Base-by-base conservation (phyloP, 164 flowering plant genomes). In the Akebia trifoliata region DNA sequence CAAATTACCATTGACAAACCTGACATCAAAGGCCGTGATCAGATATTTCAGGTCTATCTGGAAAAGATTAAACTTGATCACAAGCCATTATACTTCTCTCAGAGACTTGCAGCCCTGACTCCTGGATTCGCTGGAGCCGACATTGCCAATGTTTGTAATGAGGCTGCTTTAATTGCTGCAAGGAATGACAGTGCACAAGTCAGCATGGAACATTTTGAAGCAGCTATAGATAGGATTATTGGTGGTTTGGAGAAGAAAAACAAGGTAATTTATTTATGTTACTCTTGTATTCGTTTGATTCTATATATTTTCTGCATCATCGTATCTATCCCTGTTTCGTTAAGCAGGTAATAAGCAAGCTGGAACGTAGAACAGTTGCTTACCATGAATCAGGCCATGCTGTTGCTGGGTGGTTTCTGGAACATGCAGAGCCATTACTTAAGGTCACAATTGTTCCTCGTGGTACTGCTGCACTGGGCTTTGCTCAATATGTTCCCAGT, bases 381-480 rank as follows among this genome's bases (percentile, higher is more conserved):
- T 92, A 86, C 57, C 96, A 92, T 72, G 98, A 92, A 72, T 80
- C 95, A 17, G 98, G 98, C 17, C 98, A 92, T 74, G 98, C 98
- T 55, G 91, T 92, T 67, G 61, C 82, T 55, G 98, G 96, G 6
- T 89, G 95, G 95, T 85, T 89, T 65, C 58, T 89, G 71, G 96
- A 92, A 60, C 87, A 89, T 60, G 90, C 98, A 25, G 93, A 86
- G 40, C 96, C 96, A 8, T 68, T 89, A 59, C 69, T 85, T 65
- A 92, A 92, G 64, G 98, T 89, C 38, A 89, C 98, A 37, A 89
- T 92, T 63, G 98, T 91, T 57, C 98, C 98, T 37, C 96, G 98
- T 45, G 98, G 98, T 22, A 86, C 92, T 42, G 96, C 98, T 35
- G 95, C 96, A 0, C 80, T 91, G 31, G 98, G 98, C 4, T 91